Base-by-base conservation (phyloP, 2,329 filamentous ascomycete species). In the Talaromyces islandicus region DNA sequence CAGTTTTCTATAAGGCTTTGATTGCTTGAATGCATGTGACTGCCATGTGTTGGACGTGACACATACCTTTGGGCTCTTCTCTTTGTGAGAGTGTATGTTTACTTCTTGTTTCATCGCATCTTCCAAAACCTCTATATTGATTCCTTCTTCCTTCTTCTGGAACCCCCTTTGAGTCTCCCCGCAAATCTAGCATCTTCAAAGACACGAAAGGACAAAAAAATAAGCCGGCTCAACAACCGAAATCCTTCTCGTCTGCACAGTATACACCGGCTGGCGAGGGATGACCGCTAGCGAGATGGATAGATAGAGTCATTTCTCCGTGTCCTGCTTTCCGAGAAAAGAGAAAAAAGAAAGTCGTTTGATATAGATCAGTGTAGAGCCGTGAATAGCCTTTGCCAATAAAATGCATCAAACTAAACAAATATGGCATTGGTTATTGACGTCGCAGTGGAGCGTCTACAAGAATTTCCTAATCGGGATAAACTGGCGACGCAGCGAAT, bases 401-500 rank as follows among this genome's bases (percentile, higher is more conserved):
- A n/a, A n/a, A 38, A n/a, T 17, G 6, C 17, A 9, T 7, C 17
- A 38, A 38, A 38, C 7, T 38, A n/a, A n/a, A 38, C 35, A 38
- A 38, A 38, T 38, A 38, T 38, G n/a, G 12, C 32, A 17, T 3
- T n/a, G 12, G 14, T 38, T 7, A 38, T n/a, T 12, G 7, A 38
- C n/a, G 35, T n/a, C 17, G 35, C 17, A n/a, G 4, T 38, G 17
- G 14, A 7, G 35, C 6, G 35, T 1, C 6, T 14, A 53, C 24
- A 17, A 43, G 11, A 11, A 43, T 30, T 58, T 27, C 56, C 30
- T 27, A 32, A 41, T 58, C 52, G 7, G 48, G 56, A n/a, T 9
- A 58, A 53, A 58, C 32, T 53, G 48, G 56, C 56, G 56, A 53
- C 35, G 17, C 21, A 11, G 24, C 56, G 46, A 58, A 58, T 58